A percentile compares a stretch with the other conserved stretches of the same genome.
These are phyloP conservation scores for Immersiella caudata DNA, from an alignment of 495 filamentous ascomycete species.

Conservation along the genomic window DNA sequence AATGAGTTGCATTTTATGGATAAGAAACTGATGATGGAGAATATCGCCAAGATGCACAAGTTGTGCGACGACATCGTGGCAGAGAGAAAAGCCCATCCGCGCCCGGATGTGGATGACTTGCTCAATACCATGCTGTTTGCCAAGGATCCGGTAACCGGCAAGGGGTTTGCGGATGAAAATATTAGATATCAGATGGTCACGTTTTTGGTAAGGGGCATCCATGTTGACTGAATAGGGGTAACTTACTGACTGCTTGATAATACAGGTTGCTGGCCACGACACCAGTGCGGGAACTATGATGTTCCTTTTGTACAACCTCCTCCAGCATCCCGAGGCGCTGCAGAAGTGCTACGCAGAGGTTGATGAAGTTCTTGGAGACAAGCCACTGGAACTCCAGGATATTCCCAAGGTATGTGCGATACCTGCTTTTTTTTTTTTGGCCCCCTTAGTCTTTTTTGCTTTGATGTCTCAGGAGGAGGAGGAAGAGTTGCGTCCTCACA, in stretches of 20 bases:
- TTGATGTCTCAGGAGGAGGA: no score
- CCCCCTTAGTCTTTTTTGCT: no score
- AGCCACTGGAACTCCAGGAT: constrained; percentile 61
- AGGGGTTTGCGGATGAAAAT: constrained; percentile 55
- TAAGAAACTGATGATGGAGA: constrained; percentile 53
- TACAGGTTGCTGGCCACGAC: constrained; percentile 56
- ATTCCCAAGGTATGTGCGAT: no score
- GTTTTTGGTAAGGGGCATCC: constrained; percentile 49
- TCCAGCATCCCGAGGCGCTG: constrained; percentile 40
- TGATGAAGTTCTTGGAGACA: constrained; percentile 57
- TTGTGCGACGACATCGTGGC: constrained; percentile 57
- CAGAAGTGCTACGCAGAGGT: constrained; percentile 40
- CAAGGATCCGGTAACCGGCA: constrained; percentile 60
- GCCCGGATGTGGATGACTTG: constrained; percentile 60
- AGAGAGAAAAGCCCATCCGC: constrained; percentile 53
- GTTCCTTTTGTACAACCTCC: constrained; percentile 42
- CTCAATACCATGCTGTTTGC: constrained; percentile 65
- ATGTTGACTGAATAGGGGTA: no score
- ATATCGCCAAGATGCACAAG: constrained; percentile 56
- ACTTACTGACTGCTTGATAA: no score
- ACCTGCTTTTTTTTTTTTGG: no score
- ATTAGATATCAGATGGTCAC: constrained; percentile 67
- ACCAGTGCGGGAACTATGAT: constrained; percentile 56
- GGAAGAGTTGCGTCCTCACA: no score
- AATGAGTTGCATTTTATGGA: constrained; percentile 49